phyloP scores from a whole-genome alignment of 257 asterid genomes.

The Nicotiana obtusifolia region DNA sequence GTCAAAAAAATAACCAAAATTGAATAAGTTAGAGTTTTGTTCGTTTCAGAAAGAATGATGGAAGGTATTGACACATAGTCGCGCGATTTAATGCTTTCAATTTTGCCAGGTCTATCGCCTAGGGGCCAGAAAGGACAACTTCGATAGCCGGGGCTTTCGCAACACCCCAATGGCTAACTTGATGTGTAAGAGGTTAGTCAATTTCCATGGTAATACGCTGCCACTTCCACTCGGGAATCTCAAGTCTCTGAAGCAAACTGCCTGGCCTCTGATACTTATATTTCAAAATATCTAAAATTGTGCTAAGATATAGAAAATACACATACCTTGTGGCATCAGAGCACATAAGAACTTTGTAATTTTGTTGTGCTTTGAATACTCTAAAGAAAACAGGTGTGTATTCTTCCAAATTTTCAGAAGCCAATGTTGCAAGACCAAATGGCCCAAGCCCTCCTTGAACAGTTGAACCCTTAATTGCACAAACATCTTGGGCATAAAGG shows the following conservation, averaged over 20 bases:
- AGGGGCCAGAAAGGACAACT: too few relatives aligned
- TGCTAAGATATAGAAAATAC: neutral
- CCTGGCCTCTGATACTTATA: too few relatives aligned
- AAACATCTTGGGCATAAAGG: slow-evolving; percentile 46
- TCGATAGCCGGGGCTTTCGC: too few relatives aligned
- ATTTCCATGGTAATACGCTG: too few relatives aligned
- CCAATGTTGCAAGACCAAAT: slow-evolving; percentile 61
- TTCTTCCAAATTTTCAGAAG: slow-evolving; percentile 52
- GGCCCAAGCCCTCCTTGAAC: slow-evolving; percentile 76
- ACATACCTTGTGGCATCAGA: slow-evolving; percentile 55
- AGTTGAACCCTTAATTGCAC: slow-evolving; percentile 37
- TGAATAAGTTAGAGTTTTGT: neutral
- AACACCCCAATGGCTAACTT: too few relatives aligned
- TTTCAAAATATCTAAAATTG: neutral
- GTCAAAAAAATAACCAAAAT: neutral
- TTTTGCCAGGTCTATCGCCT: too few relatives aligned
- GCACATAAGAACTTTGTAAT: slow-evolving; percentile 56
- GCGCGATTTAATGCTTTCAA: too few relatives aligned
- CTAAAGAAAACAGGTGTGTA: slow-evolving; percentile 70
- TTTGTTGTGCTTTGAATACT: slow-evolving; percentile 39
- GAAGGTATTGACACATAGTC: too few relatives aligned
- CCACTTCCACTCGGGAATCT: too few relatives aligned
- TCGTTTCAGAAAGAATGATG: too few relatives aligned
- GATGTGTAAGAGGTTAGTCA: neutral
- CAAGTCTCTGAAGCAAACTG: too few relatives aligned